Conservation (phyloP, 2,329 filamentous ascomycete genomes). For the Tolypocladium nubicola region DNA sequence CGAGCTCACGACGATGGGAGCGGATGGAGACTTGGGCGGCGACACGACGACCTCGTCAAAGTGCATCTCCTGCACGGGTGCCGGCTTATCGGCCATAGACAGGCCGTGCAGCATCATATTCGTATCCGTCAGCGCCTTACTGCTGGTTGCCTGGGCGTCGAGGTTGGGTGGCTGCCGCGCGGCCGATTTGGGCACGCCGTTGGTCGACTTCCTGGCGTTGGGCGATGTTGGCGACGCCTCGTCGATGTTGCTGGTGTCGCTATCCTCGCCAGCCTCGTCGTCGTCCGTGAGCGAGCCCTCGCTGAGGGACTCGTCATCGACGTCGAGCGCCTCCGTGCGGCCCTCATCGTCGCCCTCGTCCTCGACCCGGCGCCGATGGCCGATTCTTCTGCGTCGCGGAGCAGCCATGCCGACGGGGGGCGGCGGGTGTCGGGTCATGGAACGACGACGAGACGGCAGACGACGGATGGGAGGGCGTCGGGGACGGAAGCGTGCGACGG, state of each 20-base stretch:
- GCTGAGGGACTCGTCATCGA: slow-evolving; percentile 56
- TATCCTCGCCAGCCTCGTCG: slow-evolving; percentile 46
- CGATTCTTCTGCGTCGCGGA: slow-evolving; percentile 54
- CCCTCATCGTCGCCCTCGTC: slow-evolving; percentile 63
- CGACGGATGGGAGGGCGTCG: slow-evolving; percentile 17
- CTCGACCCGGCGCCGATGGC: slow-evolving; percentile 56
- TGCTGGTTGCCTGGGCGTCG: slow-evolving; percentile 21
- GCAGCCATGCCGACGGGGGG: slow-evolving; percentile 21
- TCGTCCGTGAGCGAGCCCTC: slow-evolving; percentile 56
- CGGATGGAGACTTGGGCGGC: slow-evolving; percentile 28
- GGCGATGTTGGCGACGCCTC: slow-evolving; percentile 41
- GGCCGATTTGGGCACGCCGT: slow-evolving; percentile 27
- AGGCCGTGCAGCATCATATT: slow-evolving; percentile 49
- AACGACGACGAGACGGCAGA: slow-evolving; percentile 15
- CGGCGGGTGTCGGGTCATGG: slow-evolving; percentile 4
- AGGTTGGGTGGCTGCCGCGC: slow-evolving; percentile 20
- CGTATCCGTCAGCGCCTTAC: slow-evolving; percentile 36
- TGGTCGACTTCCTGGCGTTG: slow-evolving; percentile 28
- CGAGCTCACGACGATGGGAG: slow-evolving; percentile 45
- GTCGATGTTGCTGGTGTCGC: slow-evolving; percentile 53
- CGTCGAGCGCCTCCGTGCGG: slow-evolving; percentile 41
- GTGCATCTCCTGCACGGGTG: slow-evolving; percentile 32
- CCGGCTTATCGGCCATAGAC: slow-evolving; percentile 31
- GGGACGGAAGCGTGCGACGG: slow-evolving; percentile 15
- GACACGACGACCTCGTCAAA: slow-evolving; percentile 33